Evolutionary conservation across 1,139 yeast species (phyloP).

Genomic region (Yamadazyma siamensis): DNA sequence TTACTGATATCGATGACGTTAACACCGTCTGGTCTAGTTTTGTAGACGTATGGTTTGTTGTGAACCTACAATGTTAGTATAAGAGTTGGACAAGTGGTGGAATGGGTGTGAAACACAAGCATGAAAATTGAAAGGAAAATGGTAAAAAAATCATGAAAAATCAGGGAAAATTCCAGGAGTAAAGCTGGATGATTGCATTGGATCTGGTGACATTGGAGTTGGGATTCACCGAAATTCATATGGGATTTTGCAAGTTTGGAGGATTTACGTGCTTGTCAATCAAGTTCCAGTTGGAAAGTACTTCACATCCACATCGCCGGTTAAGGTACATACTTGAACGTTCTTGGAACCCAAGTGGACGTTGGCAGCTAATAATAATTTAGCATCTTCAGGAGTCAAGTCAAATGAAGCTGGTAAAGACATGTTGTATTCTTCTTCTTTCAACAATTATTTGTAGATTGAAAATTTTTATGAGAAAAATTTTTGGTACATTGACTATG

Average conservation of each 20-base stretch:
- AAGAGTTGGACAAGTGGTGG: too few relatives aligned
- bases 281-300: too few relatives aligned
- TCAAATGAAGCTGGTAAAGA: conserved; percentile 88
- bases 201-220: too few relatives aligned
- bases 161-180: too few relatives aligned
- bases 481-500: conserved; percentile 9
- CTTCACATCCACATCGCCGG: too few relatives aligned
- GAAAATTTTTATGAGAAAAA: conserved; percentile 14
- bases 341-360: conserved; percentile 99
- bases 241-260: too few relatives aligned
- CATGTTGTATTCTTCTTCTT: conserved; percentile 39
- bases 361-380: conserved; percentile 99
- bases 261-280: too few relatives aligned
- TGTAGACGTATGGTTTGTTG: conserved; percentile 99
- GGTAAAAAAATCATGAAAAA: too few relatives aligned
- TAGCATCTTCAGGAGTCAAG: conserved; percentile 98
- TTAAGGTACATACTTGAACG: conserved; percentile 76
- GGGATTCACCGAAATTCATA: too few relatives aligned
- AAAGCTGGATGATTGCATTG: too few relatives aligned
- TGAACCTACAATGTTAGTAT: conserved; percentile 69
- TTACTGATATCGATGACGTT: conserved; percentile 97
- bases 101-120: too few relatives aligned
- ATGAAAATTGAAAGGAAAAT: too few relatives aligned
- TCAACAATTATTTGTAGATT: conserved; percentile 7
- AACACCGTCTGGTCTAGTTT: conserved; percentile 99